These are phyloP conservation scores for Entophlyctis helioformis DNA, from an alignment of 192 early-diverging fungal species.

Conservation along the genomic window DNA sequence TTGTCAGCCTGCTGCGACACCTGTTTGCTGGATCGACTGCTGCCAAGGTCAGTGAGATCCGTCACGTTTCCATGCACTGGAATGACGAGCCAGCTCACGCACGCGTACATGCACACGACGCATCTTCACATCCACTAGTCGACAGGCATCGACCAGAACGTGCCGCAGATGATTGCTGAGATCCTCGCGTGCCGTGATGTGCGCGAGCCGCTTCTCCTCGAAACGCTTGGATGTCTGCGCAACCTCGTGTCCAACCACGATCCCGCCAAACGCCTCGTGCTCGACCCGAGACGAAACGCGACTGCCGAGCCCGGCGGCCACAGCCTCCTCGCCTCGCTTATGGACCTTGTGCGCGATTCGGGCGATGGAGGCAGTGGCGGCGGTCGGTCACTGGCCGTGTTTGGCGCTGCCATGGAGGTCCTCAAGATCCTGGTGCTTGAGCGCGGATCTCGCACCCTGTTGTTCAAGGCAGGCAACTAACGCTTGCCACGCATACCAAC, in stretches of 20 bases:
- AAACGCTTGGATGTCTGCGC: slow-evolving; percentile 15
- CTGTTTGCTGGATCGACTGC: slow-evolving; percentile 11
- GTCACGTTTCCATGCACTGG: too few relatives aligned
- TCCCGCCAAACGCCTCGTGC: slow-evolving; percentile 5
- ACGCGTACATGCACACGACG: too few relatives aligned
- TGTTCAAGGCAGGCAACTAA: not conserved
- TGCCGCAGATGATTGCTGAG: not conserved
- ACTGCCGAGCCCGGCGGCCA: too few relatives aligned
- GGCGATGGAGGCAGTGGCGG: not conserved
- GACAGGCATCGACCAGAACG: not conserved
- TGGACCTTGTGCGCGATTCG: not conserved
- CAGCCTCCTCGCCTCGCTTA: too few relatives aligned
- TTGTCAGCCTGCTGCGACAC: slow-evolving; percentile 13
- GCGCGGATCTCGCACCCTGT: slow-evolving; percentile 15
- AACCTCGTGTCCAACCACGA: slow-evolving; percentile 17
- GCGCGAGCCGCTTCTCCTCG: slow-evolving; percentile 6
- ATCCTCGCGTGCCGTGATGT: not conserved
- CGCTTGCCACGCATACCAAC: not conserved
- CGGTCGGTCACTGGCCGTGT: slow-evolving; percentile 2
- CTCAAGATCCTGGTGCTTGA: slow-evolving; percentile 16
- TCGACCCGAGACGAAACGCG: not conserved
- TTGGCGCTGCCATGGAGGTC: slow-evolving; percentile 7
- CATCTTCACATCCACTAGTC: slow-evolving; percentile 3
- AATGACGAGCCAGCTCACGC: not conserved
- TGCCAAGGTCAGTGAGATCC: slow-evolving; percentile 17